Base-by-base conservation (phyloP, 306 rosid genomes). In the Echinosophora koreensis region DNA sequence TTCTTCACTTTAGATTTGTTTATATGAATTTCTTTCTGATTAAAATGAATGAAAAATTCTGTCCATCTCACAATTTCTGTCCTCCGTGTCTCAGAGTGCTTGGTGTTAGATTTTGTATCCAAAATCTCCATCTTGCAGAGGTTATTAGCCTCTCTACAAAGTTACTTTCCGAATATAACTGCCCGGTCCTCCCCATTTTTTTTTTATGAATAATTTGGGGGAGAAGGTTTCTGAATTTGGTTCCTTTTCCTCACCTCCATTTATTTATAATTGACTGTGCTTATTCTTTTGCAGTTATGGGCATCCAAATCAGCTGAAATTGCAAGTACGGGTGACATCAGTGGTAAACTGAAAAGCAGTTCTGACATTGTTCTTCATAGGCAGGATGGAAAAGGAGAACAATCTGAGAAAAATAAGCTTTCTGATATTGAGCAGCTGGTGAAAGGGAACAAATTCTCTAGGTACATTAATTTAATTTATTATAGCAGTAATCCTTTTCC, bases 401-500 rank as follows among this genome's bases (percentile, higher is more conserved):
- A 49, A 50, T 67, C 81, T 50, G 79, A 78, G 66, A 70, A 74
- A 32, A 57, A 32, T 54, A 74, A 11, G 72, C 52, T 85, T 69
- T 85, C 79, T 17, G 86, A 81, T 56, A 78, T 85, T 22, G 86
- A 78, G 84, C 72, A 6, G 52, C 50, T 85, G 58, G 73, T 85
- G 50, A 49, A 82, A 58, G 73, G 39, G 46, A 81, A 69, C 62
- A 81, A 37, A 8, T 81, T 85, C 67, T 78, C 88, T 63, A 81
- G 88, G 88, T 85, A 85, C 9, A 34, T 10, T 8, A 66, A 18
- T 79, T 73, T 58, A 79, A 47, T 44, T 67, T 5, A 18, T 42
- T 6, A 56, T 74, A 34, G 5, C 16, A 11, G 16, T 49, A 15
- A 6, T 41, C 42, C 2, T 59, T 70, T 69, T 69, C 12, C 58